Percentiles rank a stretch among this genome's conserved stretches.
Evolutionary conservation across 371 early-diverging fungal genomes (phyloP).

Genomic region (Blyttiomyces sp.): DNA sequence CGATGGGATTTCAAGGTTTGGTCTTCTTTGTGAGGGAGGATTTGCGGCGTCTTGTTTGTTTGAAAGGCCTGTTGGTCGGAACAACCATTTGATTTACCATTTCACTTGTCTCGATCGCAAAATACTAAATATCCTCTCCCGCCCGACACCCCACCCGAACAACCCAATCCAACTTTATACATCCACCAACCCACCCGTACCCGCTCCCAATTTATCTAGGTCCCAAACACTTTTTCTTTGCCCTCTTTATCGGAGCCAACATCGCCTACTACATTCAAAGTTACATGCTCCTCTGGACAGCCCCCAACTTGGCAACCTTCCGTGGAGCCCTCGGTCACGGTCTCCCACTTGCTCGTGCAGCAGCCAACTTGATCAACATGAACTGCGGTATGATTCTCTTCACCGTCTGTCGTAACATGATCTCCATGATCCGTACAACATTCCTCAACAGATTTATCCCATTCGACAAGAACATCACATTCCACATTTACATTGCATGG

Average conservation of each 20-base stretch:
- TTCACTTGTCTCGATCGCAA: no score
- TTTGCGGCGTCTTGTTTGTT: slow-evolving; percentile 10
- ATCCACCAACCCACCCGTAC: background rate
- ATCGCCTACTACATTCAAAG: slow-evolving; percentile 37
- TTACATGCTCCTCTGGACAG: slow-evolving; percentile 34
- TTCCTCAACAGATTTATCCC: slow-evolving; percentile 70
- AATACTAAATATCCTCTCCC: no score
- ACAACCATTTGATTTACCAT: no score
- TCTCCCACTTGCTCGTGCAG: slow-evolving; percentile 49
- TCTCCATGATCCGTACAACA: slow-evolving; percentile 68
- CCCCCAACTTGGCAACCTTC: slow-evolving; percentile 31
- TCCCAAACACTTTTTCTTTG: slow-evolving; percentile 34
- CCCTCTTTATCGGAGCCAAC: slow-evolving; percentile 36
- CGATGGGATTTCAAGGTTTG: no score
- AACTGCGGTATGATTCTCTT: slow-evolving; percentile 74
- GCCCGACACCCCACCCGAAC: background rate
- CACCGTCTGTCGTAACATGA: slow-evolving; percentile 77
- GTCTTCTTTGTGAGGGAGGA: no score
- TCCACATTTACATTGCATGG: slow-evolving; percentile 79
- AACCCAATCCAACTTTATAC: slow-evolving; percentile 1
- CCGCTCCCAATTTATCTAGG: slow-evolving; percentile 31
- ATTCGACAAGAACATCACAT: slow-evolving; percentile 77
- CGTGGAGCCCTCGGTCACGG: slow-evolving; percentile 40
- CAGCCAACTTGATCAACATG: slow-evolving; percentile 60
- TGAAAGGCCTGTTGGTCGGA: no score